Base-by-base conservation (phyloP, 2,329 filamentous ascomycete genomes). In the Arthrobotrys pseudoclavata region DNA sequence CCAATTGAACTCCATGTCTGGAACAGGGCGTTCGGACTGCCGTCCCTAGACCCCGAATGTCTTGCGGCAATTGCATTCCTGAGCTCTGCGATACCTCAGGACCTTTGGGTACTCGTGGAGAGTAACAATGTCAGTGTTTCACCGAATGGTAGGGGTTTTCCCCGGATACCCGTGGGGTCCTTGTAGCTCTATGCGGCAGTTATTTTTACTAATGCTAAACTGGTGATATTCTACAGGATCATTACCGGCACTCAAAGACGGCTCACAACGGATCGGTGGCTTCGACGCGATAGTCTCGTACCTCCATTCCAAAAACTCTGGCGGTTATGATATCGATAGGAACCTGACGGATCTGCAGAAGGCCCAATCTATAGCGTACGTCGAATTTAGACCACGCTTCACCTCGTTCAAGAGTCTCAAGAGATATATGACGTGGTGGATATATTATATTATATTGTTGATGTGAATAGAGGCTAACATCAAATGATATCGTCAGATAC, bases 11-110 rank as follows among this genome's bases (percentile, higher is more conserved):
- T 99, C 76, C 92, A 97, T 84, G 88, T 97, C 82, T 97, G 94
- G 91, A 94, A 94, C 61, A 91, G 93, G 68, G 94, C 92, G 47
- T 97, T 97, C 83, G 90, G 90, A 47, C 88, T 97, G 52, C 91
- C 95, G 13, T 98, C 96, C 50, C 91, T 98, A 81, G 94, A 98
- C 82, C 87, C 95, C 53, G 92, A 97, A 86, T 98, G 94, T 83
- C 89, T 97, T 77, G 94, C 94, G 29, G 87, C 91, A 50, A 89
- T 97, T 80, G 89, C 92, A 66, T 94, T 94, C 83, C 87, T 97
- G 71, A 88, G 89, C 77, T 86, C 89, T 81, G 87, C 87, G 72
- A 85, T 92, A 24, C 87, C 88, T 40, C 83, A 84, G 70, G 84
- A 86, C 57, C 84, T 88, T 80, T 97, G 92, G 91, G 86, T 88